Evolutionary conservation across 1,284 basidiomycete species (phyloP).

Genomic region (Naganishia liquefaciens): DNA sequence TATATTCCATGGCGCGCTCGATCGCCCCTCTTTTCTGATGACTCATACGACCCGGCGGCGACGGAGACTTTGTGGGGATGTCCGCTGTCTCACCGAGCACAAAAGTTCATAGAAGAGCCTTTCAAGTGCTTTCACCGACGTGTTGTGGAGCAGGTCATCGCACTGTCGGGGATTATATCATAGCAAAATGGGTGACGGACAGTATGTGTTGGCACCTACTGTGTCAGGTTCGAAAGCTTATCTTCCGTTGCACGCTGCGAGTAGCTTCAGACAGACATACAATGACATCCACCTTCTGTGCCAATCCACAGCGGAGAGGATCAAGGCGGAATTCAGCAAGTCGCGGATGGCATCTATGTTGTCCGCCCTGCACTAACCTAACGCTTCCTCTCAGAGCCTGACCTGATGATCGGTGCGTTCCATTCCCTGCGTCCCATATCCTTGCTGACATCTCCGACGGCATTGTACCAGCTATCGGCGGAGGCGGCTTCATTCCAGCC

Average conservation of each 20-base stretch:
- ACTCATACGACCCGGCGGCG: neutral
- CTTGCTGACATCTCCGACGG: constrained; percentile 32
- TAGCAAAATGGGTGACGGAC: constrained; percentile 32
- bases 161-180: neutral
- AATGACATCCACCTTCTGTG: constrained; percentile 54
- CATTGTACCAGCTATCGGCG: constrained; percentile 53
- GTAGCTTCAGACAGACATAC: constrained; percentile 48
- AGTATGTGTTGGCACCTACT: constrained; percentile 1
- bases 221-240: neutral
- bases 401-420: constrained; percentile 34
- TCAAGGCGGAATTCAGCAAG: constrained; percentile 53
- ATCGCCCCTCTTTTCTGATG: constrained; percentile 9
- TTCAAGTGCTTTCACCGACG: neutral
- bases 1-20: neutral
- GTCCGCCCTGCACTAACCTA: neutral
- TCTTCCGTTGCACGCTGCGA: neutral
- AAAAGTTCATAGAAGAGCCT: too few relatives aligned
- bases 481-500: constrained; percentile 86
- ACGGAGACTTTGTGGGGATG: too few relatives aligned
- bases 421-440: neutral
- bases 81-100: too few relatives aligned
- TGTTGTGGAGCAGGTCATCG: neutral
- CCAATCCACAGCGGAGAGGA: constrained; percentile 47
- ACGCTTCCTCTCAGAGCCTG: constrained; percentile 23
- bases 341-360: constrained; percentile 13